Conservation (phyloP, 2,329 filamentous ascomycete genomes). For the Thielaviopsis euricoi region DNA sequence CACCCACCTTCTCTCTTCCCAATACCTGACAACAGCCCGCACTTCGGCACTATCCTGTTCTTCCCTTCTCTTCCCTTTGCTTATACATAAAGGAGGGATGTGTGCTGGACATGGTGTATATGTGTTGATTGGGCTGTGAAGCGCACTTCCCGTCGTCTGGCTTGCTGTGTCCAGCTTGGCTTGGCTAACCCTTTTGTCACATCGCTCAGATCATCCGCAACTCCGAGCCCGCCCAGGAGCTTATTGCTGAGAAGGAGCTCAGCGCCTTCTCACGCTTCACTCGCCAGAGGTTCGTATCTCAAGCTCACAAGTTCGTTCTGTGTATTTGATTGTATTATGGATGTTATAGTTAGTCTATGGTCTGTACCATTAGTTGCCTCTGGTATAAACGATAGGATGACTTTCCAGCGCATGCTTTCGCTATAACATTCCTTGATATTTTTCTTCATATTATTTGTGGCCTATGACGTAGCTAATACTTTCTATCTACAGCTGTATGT, state of each 20-base stretch:
- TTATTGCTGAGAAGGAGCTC: slow-evolving; percentile 62
- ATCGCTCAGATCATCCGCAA: slow-evolving; percentile 58
- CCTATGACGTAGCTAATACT: slow-evolving; percentile 4
- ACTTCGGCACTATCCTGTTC: background rate
- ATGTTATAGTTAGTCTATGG: background rate
- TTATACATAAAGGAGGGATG: background rate
- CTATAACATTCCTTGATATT: background rate
- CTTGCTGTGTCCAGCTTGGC: background rate
- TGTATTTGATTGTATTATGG: background rate
- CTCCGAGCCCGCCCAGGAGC: slow-evolving; percentile 61
- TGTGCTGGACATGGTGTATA: background rate
- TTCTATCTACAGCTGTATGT: slow-evolving; percentile 7
- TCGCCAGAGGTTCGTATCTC: slow-evolving; percentile 41
- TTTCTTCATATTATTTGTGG: background rate
- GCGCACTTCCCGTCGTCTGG: background rate
- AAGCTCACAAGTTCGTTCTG: background rate
- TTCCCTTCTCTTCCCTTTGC: background rate
- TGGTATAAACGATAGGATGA: background rate
- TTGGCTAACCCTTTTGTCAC: background rate
- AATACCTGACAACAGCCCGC: background rate
- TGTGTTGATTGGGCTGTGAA: background rate
- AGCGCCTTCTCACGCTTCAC: slow-evolving; percentile 69
- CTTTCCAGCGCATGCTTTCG: background rate
- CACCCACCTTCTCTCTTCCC: background rate
- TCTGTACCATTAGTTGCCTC: background rate